phyloP scores from a whole-genome alignment of 257 asterid species.

The Ocimum tenuiflorum region DNA sequence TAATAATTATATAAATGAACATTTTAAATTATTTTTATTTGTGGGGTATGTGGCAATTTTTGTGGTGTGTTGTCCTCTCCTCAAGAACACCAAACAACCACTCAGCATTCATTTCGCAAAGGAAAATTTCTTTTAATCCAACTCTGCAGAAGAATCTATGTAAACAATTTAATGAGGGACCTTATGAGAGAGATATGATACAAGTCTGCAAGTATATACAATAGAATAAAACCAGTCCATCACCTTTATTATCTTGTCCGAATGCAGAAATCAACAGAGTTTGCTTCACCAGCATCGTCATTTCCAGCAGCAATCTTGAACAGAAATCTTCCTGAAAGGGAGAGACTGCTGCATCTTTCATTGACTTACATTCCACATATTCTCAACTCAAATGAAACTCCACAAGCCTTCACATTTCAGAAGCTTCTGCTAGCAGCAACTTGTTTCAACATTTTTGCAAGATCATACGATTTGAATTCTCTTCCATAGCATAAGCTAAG shows the following conservation, averaged over 20 bases:
- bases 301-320: neutral
- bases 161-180: too few relatives aligned
- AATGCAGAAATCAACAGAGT: neutral
- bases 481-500: constrained; percentile 80
- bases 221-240: neutral
- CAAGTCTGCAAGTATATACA: neutral
- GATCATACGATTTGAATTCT: constrained; percentile 89
- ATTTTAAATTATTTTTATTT: too few relatives aligned
- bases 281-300: neutral
- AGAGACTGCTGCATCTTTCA: neutral
- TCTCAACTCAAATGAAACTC: neutral
- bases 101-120: neutral
- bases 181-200: too few relatives aligned
- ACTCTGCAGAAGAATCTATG: too few relatives aligned
- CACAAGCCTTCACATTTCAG: constrained; percentile 19
- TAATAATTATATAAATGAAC: too few relatives aligned
- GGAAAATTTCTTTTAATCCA: too few relatives aligned
- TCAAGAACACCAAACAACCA: too few relatives aligned
- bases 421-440: constrained; percentile 49
- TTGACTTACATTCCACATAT: neutral
- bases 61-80: too few relatives aligned
- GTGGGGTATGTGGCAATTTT: too few relatives aligned
- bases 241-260: neutral
- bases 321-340: too few relatives aligned
- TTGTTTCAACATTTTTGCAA: constrained; percentile 74